Evolutionary conservation across 371 early-diverging fungal species (phyloP), one percentile per base, ranked within the genome.

Genomic region (Funneliformis caledonium): DNA sequence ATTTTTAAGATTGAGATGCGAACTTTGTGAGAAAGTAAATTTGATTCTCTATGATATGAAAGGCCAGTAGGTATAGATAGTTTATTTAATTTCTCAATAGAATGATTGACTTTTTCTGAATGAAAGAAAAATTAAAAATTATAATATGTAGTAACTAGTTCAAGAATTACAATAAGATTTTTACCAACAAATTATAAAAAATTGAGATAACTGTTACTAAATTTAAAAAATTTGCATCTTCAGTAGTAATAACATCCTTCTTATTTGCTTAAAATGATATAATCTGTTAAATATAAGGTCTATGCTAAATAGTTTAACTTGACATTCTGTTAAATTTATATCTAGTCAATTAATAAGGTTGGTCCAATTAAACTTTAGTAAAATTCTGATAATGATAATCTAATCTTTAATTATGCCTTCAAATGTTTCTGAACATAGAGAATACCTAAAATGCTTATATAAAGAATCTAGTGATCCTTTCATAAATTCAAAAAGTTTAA

Each of bases 381-480:
- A 74, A 74, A 56, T 74, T 22, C 88, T 76, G 85, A 88, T 33
- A 87, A 84, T 60, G 80, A 84, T 26, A 76, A 82, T 33, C 70
- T 80, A 37, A 42, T 59, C 80, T 37, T 64, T n/a, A 48, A 52
- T 73, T 7, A 73, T 43, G n/a, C 6, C 0, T n/a, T 56, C 56
- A 52, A 73, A 72, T 37, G 72, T 72, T 12, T 72, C 72, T 19
- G 11, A 72, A 72, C 43, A 12, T 4, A 5, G 9, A 48, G 50
- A 43, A 52, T 73, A 48, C 37, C 50, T 26, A 72, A 45, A 72
- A 6, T 2, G 37, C 50, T 45, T 50, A 12, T 72, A 26, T 50
- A 73, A 8, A 73, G 50, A 73, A 73, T 73, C 56, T 26, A 73
- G 37, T 0, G 56, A 73, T 11, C 74, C 74, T 52, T 73, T 73